Evolutionary conservation across 1,284 basidiomycete genomes (phyloP).

Genomic region (Cryptococcus floricola): DNA sequence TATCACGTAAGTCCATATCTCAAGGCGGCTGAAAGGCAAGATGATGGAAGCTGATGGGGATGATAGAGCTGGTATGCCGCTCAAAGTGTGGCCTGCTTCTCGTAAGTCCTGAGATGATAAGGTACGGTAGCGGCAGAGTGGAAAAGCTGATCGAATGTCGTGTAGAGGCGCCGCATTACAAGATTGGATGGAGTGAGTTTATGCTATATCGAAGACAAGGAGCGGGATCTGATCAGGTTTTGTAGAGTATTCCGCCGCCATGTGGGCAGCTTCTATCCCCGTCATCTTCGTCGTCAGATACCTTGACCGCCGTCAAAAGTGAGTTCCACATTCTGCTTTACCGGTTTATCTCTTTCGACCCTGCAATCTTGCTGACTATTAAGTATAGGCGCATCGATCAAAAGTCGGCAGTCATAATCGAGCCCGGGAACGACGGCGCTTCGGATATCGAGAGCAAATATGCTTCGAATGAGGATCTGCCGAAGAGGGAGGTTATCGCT

Average conservation of each 20-base stretch:
- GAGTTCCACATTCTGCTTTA: background rate
- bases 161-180: conserved; percentile 9
- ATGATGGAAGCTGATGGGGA: background rate
- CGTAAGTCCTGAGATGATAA: background rate
- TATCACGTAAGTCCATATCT: conserved; percentile 3
- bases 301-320: conserved; percentile 9
- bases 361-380: no score
- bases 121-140: background rate
- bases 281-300: conserved; percentile 1
- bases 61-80: conserved; percentile 11
- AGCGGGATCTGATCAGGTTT: no score
- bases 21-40: background rate
- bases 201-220: no score
- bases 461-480: no score
- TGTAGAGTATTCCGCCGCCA: conserved; percentile 5
- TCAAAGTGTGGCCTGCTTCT: conserved; percentile 13
- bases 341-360: no score
- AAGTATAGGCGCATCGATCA: no score
- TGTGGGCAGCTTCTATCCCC: conserved; percentile 1
- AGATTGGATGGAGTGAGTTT: conserved; percentile 10
- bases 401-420: no score
- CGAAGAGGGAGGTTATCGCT: no score
- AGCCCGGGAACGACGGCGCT: no score
- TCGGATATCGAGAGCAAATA: no score
- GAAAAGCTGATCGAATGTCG: no score